Conservation (phyloP, 2,329 filamentous ascomycete species). For the Westerdykella sp. region DNA sequence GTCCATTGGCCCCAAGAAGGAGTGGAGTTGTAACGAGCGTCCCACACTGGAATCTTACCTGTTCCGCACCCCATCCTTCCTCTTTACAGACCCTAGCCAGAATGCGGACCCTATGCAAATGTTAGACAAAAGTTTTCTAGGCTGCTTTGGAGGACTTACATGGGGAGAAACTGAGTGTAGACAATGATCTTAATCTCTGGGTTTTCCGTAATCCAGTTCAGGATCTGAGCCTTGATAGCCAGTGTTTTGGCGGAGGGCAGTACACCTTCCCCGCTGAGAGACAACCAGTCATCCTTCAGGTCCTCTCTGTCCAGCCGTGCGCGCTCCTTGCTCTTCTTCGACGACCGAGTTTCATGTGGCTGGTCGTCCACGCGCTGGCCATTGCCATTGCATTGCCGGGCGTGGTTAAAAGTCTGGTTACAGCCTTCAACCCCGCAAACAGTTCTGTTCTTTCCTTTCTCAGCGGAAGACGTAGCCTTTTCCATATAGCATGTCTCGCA, state of each 20-base stretch:
- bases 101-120: conserved; percentile 38
- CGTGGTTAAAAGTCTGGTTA: background rate
- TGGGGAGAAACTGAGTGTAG: conserved; percentile 54
- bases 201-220: conserved; percentile 43
- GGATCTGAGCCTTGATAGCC: conserved; percentile 41
- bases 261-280: conserved; percentile 28
- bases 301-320: conserved; percentile 18
- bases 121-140: conserved; percentile 4
- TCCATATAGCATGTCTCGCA: conserved; percentile 46
- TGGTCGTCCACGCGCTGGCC: conserved; percentile 14
- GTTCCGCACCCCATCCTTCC: conserved; percentile 45
- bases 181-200: conserved; percentile 51
- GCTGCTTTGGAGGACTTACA: conserved; percentile 22
- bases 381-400: conserved; percentile 19
- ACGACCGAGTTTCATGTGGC: conserved; percentile 7
- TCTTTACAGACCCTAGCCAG: conserved; percentile 45
- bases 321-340: conserved; percentile 7
- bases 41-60: conserved; percentile 19
- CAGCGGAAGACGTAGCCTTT: conserved; percentile 24
- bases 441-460: background rate
- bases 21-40: background rate
- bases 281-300: conserved; percentile 37
- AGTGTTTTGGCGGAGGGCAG: conserved; percentile 43
- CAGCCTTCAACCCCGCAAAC: background rate
- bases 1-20: background rate